Evolutionary conservation across 345 rosid species (phyloP), one percentile per base, ranked within the genome.

Genomic region (Raphanus raphanistrum): DNA sequence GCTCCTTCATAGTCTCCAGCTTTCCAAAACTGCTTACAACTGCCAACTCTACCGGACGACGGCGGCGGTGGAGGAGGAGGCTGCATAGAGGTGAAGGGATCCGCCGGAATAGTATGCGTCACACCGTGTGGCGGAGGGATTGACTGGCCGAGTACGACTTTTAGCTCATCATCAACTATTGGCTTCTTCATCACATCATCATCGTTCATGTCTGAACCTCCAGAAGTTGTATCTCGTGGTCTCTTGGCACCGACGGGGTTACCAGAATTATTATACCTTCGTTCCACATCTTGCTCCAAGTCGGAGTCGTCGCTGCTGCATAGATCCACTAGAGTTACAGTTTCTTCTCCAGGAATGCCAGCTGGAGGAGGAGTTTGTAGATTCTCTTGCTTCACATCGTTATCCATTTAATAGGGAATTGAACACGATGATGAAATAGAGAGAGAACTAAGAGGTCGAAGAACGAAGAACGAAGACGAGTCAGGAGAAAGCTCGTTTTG

Each of bases 1-100:
- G 77, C 76, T 65, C 89, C 97, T 54, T 87, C 93, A 32, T 86
- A 92, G 36, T 94, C 98, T 31, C 94, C 97, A 10, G 98, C 97
- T 83, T 89, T 94, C 98, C 98, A 94, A 38, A 94, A 94, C 87
- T 90, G 96, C 82, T 83, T 90, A 52, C 84, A 81, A 68, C 84
- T 70, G 36, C 72, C 58, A 66, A 33, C 21, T 58, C 66, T 21
- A 5, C 6, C 75, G 43, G 31, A 71, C 6, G 60, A 8, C 28
- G 70, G 5, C 50, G 16, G 9, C 5, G 58, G 8, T 29, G 70
- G 21, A 13, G 61, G 5, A 31, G 68, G 16, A 9, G 12, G 45
- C 45, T 10, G 52, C 55, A 9, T 45, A 50, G 66, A 5, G 33
- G 21, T 63, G 21, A 75, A 29, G 36, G 60, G 60, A 48, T 57